Evolutionary conservation across 495 filamentous ascomycete genomes (phyloP).

Genomic region (Sporormia fimetaria): DNA sequence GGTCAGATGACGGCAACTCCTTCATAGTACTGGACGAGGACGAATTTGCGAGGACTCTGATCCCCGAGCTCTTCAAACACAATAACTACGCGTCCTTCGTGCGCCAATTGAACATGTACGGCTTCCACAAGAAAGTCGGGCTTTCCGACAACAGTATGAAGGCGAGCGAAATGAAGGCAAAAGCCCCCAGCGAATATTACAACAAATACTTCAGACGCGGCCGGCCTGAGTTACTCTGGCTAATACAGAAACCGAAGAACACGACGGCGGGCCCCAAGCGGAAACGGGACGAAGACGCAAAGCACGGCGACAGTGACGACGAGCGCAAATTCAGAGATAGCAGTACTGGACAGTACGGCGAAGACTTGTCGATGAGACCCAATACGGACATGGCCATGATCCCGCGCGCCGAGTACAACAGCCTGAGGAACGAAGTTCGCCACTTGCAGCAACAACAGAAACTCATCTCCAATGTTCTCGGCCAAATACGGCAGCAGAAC

Average conservation of each 20-base stretch:
- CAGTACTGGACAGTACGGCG: slow-evolving; percentile 12
- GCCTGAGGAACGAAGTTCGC: slow-evolving; percentile 67
- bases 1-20: slow-evolving; percentile 91
- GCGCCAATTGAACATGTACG: slow-evolving; percentile 98
- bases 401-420: slow-evolving; percentile 66
- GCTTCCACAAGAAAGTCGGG: slow-evolving; percentile 97
- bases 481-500: slow-evolving; percentile 69
- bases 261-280: slow-evolving; percentile 40
- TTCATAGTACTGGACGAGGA: slow-evolving; percentile 97
- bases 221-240: slow-evolving; percentile 86
- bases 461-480: slow-evolving; percentile 68
- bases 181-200: slow-evolving; percentile 94
- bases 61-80: slow-evolving; percentile 97
- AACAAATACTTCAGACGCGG: slow-evolving; percentile 94
- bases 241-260: slow-evolving; percentile 93
- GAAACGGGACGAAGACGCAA: slow-evolving; percentile 56
- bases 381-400: slow-evolving; percentile 36
- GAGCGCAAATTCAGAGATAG: slow-evolving; percentile 27
- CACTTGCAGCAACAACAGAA: slow-evolving; percentile 73
- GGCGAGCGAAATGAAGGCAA: slow-evolving; percentile 90
- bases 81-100: slow-evolving; percentile 99
- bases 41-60: slow-evolving; percentile 94
- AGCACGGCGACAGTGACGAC: slow-evolving; percentile 41
- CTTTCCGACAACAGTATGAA: slow-evolving; percentile 96
- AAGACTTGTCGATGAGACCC: slow-evolving; percentile 35